Evolutionary conservation across 805 yeast species (phyloP).

Genomic region (Saturnispora galanensis): DNA sequence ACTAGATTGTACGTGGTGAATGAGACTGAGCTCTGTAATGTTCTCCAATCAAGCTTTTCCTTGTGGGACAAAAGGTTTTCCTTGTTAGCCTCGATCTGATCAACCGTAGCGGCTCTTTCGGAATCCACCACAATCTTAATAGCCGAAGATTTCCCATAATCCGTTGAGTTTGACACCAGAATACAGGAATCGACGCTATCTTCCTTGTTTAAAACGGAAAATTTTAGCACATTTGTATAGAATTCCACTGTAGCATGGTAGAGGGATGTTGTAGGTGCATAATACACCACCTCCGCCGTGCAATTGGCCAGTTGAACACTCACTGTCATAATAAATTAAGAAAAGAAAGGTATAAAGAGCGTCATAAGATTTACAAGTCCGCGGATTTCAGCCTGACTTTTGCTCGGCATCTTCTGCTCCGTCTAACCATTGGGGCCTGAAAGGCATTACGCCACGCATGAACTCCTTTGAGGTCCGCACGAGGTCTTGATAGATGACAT

Average conservation of each 20-base stretch:
- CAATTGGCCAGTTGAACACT: slow-evolving; percentile 39
- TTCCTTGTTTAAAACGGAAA: slow-evolving; percentile 13
- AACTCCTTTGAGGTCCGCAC: slow-evolving; percentile 81
- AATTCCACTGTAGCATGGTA: slow-evolving; percentile 42
- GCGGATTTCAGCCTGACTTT: slow-evolving; percentile 2
- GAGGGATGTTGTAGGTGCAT: slow-evolving; percentile 39
- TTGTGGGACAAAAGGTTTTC: slow-evolving; percentile 22
- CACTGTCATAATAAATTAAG: slow-evolving; percentile 2
- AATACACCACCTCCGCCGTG: slow-evolving; percentile 40
- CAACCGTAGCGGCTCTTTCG: slow-evolving; percentile 19
- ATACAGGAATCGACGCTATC: slow-evolving; percentile 23
- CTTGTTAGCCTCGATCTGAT: slow-evolving; percentile 20
- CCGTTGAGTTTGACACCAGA: slow-evolving; percentile 21
- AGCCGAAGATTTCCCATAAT: slow-evolving; percentile 20
- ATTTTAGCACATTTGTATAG: slow-evolving; percentile 40
- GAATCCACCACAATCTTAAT: slow-evolving; percentile 20
- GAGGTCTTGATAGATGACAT: slow-evolving; percentile 72
- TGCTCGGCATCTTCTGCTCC: slow-evolving; percentile 42
- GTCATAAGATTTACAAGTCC: too few species aligned
- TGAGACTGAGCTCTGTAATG: slow-evolving; percentile 34
- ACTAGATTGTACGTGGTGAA: slow-evolving; percentile 36
- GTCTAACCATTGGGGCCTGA: slow-evolving; percentile 61
- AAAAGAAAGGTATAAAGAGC: neutral
- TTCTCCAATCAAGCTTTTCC: slow-evolving; percentile 39
- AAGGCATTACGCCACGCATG: slow-evolving; percentile 71